Conservation (phyloP, 805 yeast species). For the Kodamaea hsintzibuensis region DNA sequence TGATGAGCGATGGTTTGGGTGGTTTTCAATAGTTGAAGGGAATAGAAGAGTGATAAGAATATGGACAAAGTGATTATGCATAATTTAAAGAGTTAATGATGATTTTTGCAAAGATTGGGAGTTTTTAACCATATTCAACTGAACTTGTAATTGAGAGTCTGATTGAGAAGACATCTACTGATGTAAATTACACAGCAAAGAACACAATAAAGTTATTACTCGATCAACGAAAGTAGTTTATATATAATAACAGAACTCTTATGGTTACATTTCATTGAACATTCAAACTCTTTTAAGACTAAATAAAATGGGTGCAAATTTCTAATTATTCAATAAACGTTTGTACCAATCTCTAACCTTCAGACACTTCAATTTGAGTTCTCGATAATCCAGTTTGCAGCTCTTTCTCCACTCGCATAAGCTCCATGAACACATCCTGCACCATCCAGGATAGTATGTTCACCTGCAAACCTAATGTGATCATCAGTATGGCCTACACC, state of each 20-base stretch:
- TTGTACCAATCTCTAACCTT: too few relatives aligned
- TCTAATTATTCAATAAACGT: neutral
- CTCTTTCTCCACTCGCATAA: slow-evolving; percentile 70
- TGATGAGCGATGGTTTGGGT: neutral
- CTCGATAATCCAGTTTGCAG: slow-evolving; percentile 39
- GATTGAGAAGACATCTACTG: too few relatives aligned
- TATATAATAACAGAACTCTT: neutral
- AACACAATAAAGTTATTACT: too few relatives aligned
- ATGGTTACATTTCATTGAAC: neutral
- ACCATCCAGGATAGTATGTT: slow-evolving; percentile 82
- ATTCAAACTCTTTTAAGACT: neutral
- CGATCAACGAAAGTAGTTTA: too few relatives aligned
- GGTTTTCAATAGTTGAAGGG: too few relatives aligned
- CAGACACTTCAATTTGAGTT: neutral
- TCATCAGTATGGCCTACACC: slow-evolving; percentile 46
- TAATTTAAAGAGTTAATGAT: too few relatives aligned
- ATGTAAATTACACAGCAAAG: too few relatives aligned
- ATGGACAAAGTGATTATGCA: too few relatives aligned
- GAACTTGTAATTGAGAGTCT: too few relatives aligned
- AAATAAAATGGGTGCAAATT: neutral
- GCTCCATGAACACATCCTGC: slow-evolving; percentile 95
- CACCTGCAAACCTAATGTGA: slow-evolving; percentile 82
- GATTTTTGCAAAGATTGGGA: too few relatives aligned
- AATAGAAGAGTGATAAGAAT: too few relatives aligned
- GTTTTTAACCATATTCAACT: too few relatives aligned